Percentiles rank a stretch among this genome's conserved stretches.
These are phyloP conservation scores for Macrolepiota fuliginosa DNA, from an alignment of 768 basidiomycete genomes.

Conservation along the genomic window DNA sequence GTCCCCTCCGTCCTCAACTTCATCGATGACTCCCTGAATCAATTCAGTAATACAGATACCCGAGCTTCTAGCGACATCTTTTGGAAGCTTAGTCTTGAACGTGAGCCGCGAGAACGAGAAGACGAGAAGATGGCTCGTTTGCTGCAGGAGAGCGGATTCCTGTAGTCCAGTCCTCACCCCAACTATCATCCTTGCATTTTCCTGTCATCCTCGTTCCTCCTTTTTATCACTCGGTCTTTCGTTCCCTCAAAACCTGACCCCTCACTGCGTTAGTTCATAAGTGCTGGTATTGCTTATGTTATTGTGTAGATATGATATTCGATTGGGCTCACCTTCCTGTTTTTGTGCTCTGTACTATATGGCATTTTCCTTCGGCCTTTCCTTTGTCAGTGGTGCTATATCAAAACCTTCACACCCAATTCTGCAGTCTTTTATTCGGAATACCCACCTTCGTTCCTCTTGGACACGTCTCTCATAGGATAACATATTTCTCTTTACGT, in stretches of 20 bases:
- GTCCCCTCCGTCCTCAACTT: conserved; percentile 68
- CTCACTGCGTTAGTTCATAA: conserved; percentile 15
- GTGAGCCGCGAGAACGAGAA: conserved; percentile 93
- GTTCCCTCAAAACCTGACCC: not conserved
- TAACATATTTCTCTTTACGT: not conserved
- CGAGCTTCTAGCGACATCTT: conserved; percentile 71
- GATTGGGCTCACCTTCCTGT: not conserved
- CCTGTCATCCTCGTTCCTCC: not conserved
- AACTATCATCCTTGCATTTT: not conserved
- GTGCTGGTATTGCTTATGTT: conserved; percentile 21
- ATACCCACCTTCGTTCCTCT: not conserved
- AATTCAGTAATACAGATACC: conserved; percentile 55
- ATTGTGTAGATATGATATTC: conserved; percentile 16
- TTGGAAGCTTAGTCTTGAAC: conserved; percentile 82
- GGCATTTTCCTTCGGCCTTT: not conserved
- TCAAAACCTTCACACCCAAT: not conserved
- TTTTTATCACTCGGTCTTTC: not conserved
- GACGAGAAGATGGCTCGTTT: conserved; percentile 95
- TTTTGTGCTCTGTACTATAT: not conserved
- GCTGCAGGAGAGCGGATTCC: conserved; percentile 85
- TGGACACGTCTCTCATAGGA: not conserved
- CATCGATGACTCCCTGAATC: conserved; percentile 75
- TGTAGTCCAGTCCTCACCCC: conserved; percentile 34
- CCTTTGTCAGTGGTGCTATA: not conserved
- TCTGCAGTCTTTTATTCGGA: not conserved